Percentiles rank a stretch among this genome's conserved stretches.
Conservation (phyloP, 257 asterid species). For the Solanum infundibuliforme region DNA sequence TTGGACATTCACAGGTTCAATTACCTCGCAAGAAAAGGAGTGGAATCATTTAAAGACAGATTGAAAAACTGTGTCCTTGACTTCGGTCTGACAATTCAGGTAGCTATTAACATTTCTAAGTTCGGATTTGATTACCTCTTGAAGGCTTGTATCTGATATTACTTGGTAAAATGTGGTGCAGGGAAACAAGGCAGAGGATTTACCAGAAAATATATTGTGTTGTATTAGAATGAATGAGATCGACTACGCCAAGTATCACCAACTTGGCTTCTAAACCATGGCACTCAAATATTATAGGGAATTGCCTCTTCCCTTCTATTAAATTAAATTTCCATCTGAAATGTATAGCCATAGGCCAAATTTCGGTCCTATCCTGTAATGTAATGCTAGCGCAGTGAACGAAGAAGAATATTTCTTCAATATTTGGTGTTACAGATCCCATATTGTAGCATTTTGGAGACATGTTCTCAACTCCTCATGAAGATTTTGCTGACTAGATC, state of each 20-base stretch:
- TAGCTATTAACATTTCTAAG: slow-evolving; percentile 6
- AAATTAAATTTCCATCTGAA: neutral
- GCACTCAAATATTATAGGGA: neutral
- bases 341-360: neutral
- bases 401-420: neutral
- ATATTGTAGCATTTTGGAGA: neutral
- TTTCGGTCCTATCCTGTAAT: neutral
- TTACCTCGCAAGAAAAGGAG: slow-evolving; percentile 85
- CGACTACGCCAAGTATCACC: slow-evolving; percentile 45
- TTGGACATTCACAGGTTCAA: slow-evolving; percentile 83
- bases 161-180: slow-evolving; percentile 18
- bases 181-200: slow-evolving; percentile 86
- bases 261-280: slow-evolving; percentile 39
- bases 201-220: slow-evolving; percentile 77
- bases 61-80: slow-evolving; percentile 71
- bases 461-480: neutral
- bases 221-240: slow-evolving; percentile 72
- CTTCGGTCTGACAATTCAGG: slow-evolving; percentile 95
- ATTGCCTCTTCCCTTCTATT: neutral
- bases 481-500: neutral
- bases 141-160: neutral
- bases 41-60: slow-evolving; percentile 75
- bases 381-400: neutral
- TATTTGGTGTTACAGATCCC: neutral
- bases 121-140: neutral